These are phyloP conservation scores for Spathaspora arborariae DNA, from an alignment of 805 yeast genomes.

Conservation along the genomic window DNA sequence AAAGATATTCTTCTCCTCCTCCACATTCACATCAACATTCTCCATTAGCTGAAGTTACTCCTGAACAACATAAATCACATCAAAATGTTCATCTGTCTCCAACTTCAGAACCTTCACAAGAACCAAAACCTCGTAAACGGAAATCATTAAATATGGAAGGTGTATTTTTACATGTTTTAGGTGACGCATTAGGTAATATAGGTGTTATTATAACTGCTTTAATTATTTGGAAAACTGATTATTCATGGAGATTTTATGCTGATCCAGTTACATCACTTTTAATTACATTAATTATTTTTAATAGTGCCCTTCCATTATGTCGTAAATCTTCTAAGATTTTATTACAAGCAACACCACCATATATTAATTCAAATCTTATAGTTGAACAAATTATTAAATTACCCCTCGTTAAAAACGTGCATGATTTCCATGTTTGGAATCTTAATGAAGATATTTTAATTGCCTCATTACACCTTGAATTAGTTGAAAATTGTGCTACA, in stretches of 20 bases:
- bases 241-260: conserved; percentile 77
- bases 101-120: conserved; percentile 10
- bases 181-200: conserved; percentile 93
- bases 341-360: conserved; percentile 89
- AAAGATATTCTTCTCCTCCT: conserved; percentile 20
- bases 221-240: conserved; percentile 91
- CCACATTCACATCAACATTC: not conserved
- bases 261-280: conserved; percentile 86
- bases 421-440: conserved; percentile 97
- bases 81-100: conserved; percentile 6
- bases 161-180: conserved; percentile 89
- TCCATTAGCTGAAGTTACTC: not conserved
- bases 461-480: conserved; percentile 85
- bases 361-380: conserved; percentile 71
- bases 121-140: conserved; percentile 19
- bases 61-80: not conserved
- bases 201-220: conserved; percentile 90
- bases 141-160: conserved; percentile 96
- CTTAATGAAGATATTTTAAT: conserved; percentile 81
- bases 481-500: conserved; percentile 22
- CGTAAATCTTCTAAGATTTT: conserved; percentile 80
- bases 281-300: conserved; percentile 83
- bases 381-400: conserved; percentile 63
- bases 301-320: conserved; percentile 89
- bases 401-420: conserved; percentile 77